Conservation (phyloP, 2,329 filamentous ascomycete genomes). For the Ophiostoma ips region DNA sequence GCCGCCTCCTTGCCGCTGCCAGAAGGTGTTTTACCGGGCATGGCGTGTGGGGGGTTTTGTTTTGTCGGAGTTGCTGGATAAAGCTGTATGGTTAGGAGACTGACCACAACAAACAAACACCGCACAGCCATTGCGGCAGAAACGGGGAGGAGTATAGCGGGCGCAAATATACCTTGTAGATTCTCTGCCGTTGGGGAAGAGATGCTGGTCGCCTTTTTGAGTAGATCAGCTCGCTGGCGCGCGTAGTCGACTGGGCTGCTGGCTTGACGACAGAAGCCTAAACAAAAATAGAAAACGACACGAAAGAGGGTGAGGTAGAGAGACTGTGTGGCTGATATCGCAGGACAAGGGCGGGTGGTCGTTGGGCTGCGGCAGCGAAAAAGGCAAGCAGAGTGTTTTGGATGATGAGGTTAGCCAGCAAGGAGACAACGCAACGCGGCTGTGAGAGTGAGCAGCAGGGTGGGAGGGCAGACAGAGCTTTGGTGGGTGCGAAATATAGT, state of each 20-base stretch:
- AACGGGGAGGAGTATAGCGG: too few species aligned
- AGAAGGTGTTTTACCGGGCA: constrained; percentile 63
- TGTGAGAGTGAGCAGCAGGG: constrained; percentile 1
- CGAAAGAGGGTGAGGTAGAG: not conserved
- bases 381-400: not conserved
- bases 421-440: constrained; percentile 8
- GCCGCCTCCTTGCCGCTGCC: constrained; percentile 57
- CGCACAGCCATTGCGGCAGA: too few species aligned
- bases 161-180: too few species aligned
- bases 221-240: too few species aligned
- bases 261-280: too few species aligned
- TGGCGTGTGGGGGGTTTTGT: constrained; percentile 22
- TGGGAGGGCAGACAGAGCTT: constrained; percentile 4
- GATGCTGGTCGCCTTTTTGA: too few species aligned
- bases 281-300: too few species aligned
- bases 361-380: not conserved
- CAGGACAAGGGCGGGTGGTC: not conserved
- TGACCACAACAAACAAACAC: too few species aligned
- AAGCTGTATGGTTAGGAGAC: not conserved
- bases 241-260: not conserved
- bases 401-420: constrained; percentile 7
- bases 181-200: not conserved
- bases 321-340: too few species aligned
- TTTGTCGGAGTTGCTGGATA: not conserved
- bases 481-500: not conserved